A percentile compares a stretch with the other conserved stretches of the same genome.
Conservation (phyloP, 2,329 filamentous ascomycete species). For the Cephalotrichum gorgonifer region DNA sequence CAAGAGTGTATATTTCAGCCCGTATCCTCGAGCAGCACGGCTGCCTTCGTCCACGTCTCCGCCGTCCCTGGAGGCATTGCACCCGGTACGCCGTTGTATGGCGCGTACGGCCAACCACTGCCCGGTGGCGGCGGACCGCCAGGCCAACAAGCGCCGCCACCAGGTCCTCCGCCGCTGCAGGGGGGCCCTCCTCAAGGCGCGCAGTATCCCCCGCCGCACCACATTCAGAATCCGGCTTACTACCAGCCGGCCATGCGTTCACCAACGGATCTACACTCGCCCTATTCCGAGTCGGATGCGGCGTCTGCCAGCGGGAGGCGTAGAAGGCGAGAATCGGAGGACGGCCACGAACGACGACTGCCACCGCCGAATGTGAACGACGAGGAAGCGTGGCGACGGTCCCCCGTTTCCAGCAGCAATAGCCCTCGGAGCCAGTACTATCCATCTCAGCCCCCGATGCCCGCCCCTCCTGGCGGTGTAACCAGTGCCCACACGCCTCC, state of each 20-base stretch:
- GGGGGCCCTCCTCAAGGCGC: neutral
- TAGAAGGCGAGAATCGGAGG: constrained; percentile 26
- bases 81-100: constrained; percentile 44
- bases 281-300: constrained; percentile 18
- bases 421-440: constrained; percentile 34
- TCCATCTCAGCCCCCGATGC: constrained; percentile 20
- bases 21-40: constrained; percentile 43
- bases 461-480: neutral
- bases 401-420: constrained; percentile 35
- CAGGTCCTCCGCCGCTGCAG: constrained; percentile 1
- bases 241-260: constrained; percentile 1
- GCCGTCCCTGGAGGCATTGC: constrained; percentile 48
- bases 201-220: constrained; percentile 1
- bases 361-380: constrained; percentile 34
- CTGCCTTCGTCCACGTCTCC: constrained; percentile 48
- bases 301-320: constrained; percentile 22
- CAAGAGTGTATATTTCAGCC: constrained; percentile 53
- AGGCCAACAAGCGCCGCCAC: constrained; percentile 5
- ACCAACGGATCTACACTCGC: constrained; percentile 5
- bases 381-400: constrained; percentile 38
- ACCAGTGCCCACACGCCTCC: constrained; percentile 1
- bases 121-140: constrained; percentile 11
- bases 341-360: constrained; percentile 31
- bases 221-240: constrained; percentile 11
- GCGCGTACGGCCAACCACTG: constrained; percentile 47